phyloP scores from a whole-genome alignment of 495 filamentous ascomycete genomes.

The Talaromyces liani region DNA sequence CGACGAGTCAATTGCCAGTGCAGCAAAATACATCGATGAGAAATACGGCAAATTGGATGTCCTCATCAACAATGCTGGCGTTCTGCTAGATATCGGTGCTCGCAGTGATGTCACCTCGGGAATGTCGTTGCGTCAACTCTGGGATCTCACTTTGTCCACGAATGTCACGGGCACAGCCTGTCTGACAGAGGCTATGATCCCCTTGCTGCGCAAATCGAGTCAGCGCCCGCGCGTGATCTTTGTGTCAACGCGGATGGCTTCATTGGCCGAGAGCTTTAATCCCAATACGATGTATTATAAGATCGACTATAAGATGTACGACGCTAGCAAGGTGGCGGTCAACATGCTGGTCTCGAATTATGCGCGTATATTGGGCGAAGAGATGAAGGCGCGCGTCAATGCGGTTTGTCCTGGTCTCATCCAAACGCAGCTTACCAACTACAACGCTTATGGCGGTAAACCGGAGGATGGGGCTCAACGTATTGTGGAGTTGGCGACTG shows the following conservation, averaged over 20 bases:
- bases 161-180: conserved; percentile 21
- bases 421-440: background rate
- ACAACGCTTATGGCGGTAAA: background rate
- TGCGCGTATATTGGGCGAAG: conserved; percentile 17
- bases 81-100: background rate
- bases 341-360: conserved; percentile 19
- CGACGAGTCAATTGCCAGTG: conserved; percentile 25
- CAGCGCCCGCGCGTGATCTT: conserved; percentile 21
- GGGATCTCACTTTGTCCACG: conserved; percentile 17
- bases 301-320: conserved; percentile 14
- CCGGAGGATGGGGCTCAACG: conserved; percentile 5
- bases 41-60: conserved; percentile 30
- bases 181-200: conserved; percentile 21
- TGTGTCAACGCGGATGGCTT: conserved; percentile 19
- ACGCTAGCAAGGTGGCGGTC: conserved; percentile 22
- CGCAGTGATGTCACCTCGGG: background rate
- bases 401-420: conserved; percentile 9
- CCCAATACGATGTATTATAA: conserved; percentile 9
- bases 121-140: conserved; percentile 14
- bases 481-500: conserved; percentile 6
- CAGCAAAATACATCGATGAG: conserved; percentile 19
- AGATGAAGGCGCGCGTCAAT: conserved; percentile 14
- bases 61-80: conserved; percentile 36
- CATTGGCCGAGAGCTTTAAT: conserved; percentile 15
- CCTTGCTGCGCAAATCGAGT: conserved; percentile 22